Percentiles rank a stretch among this genome's conserved stretches.
phyloP scores from a whole-genome alignment of 2,329 filamentous ascomycete species.

The Aspergillus sp. region DNA sequence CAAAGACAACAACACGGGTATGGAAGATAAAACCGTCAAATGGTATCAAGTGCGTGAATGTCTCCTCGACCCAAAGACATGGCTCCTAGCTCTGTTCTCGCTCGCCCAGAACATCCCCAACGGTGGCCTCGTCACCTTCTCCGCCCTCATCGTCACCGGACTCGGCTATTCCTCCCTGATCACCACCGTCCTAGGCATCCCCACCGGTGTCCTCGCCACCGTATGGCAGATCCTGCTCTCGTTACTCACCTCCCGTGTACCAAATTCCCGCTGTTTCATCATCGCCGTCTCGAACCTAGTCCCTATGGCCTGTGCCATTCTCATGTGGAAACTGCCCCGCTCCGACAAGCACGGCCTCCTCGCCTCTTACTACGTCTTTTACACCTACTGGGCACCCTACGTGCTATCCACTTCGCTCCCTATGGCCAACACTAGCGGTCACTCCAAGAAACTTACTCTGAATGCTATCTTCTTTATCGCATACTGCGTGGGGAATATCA shows the following conservation, averaged over 20 bases:
- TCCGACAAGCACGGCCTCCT: background rate
- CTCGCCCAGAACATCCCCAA: slow-evolving; percentile 5
- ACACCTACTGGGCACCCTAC: slow-evolving; percentile 5
- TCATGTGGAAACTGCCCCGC: slow-evolving; percentile 5
- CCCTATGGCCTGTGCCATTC: slow-evolving; percentile 2
- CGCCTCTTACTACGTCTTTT: slow-evolving; percentile 9
- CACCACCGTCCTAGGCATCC: slow-evolving; percentile 3
- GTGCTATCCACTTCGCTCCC: slow-evolving; percentile 1
- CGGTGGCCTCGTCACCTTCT: slow-evolving; percentile 5
- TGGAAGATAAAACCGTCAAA: slow-evolving; percentile 11
- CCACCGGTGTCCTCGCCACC: background rate
- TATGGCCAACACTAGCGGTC: slow-evolving; percentile 6
- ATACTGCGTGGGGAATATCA: background rate
- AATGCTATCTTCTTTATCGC: slow-evolving; percentile 9
- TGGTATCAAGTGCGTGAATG: slow-evolving; percentile 10
- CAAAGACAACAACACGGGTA: slow-evolving; percentile 22
- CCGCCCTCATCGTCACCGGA: slow-evolving; percentile 7
- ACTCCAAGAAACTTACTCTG: slow-evolving; percentile 9
- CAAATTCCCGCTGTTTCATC: background rate
- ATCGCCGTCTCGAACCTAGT: slow-evolving; percentile 3
- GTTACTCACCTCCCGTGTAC: background rate
- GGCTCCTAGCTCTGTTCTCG: slow-evolving; percentile 5
- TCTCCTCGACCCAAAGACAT: slow-evolving; percentile 7
- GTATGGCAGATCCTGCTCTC: background rate
- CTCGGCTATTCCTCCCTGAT: background rate